Conservation (phyloP, 2,329 filamentous ascomycete species). For the Colletotrichum melonis region DNA sequence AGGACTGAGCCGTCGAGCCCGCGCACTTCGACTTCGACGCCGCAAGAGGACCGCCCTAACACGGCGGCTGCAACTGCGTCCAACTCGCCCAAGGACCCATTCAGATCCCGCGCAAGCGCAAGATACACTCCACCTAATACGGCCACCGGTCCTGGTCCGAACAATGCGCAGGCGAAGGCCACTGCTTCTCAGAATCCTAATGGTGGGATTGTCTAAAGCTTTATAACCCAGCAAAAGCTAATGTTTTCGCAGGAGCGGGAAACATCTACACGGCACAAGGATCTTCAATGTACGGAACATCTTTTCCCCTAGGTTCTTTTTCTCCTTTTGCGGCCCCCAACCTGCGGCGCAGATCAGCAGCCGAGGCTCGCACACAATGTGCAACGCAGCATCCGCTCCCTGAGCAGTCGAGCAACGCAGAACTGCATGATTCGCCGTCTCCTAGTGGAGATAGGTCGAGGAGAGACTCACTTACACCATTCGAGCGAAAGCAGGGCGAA, state of each 20-base stretch:
- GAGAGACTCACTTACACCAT: conserved; percentile 44
- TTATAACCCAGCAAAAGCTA: neutral
- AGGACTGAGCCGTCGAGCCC: conserved; percentile 29
- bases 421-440: conserved; percentile 26
- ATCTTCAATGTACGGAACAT: conserved; percentile 60
- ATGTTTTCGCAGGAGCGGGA: neutral
- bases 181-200: neutral
- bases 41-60: conserved; percentile 29
- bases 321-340: conserved; percentile 11
- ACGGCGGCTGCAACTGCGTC: conserved; percentile 24
- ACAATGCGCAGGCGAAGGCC: conserved; percentile 5
- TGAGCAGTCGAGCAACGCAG: neutral
- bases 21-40: conserved; percentile 21
- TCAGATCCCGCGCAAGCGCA: conserved; percentile 35
- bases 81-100: conserved; percentile 30
- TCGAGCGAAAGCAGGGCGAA: conserved; percentile 54
- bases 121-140: conserved; percentile 35
- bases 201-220: neutral
- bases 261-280: conserved; percentile 40
- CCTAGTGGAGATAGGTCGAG: conserved; percentile 34
- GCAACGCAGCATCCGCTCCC: neutral
- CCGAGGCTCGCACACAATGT: neutral
- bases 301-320: conserved; percentile 30
- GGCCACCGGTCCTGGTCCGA: conserved; percentile 9
- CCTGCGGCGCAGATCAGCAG: neutral